Evolutionary conservation across 1,139 yeast species (phyloP).

Genomic region (Taiozyma sp.): DNA sequence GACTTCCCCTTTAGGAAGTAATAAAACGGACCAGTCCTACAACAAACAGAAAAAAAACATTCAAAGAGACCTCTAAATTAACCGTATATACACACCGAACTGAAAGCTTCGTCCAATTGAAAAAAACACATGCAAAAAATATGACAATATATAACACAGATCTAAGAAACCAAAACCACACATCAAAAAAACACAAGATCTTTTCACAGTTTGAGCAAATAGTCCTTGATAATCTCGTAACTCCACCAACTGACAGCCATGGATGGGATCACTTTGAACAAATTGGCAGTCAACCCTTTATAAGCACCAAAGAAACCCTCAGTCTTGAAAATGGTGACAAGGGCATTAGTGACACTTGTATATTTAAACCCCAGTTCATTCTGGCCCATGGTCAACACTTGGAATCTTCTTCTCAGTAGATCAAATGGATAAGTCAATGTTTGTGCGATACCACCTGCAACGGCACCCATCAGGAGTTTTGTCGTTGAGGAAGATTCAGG

Average conservation of each 20-base stretch:
- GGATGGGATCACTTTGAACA: slow-evolving; percentile 87
- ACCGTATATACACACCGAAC: not conserved
- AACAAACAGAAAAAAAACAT: not conserved
- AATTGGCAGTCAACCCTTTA: slow-evolving; percentile 82
- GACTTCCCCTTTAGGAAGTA: not conserved
- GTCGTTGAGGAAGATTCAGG: slow-evolving; percentile 39
- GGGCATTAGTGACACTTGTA: slow-evolving; percentile 64
- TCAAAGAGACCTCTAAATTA: not conserved
- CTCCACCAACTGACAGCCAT: slow-evolving; percentile 95
- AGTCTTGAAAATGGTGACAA: slow-evolving; percentile 54
- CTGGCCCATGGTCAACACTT: slow-evolving; percentile 72
- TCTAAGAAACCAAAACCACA: not conserved
- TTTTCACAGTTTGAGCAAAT: slow-evolving; percentile 14
- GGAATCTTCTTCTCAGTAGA: slow-evolving; percentile 80
- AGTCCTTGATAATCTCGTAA: slow-evolving; percentile 60
- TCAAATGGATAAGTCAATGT: slow-evolving; percentile 87
- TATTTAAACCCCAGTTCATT: slow-evolving; percentile 79
- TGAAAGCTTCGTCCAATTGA: not conserved
- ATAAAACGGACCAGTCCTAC: not conserved
- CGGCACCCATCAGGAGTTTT: slow-evolving; percentile 76
- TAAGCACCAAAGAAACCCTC: slow-evolving; percentile 84
- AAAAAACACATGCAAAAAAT: not conserved
- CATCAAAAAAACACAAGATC: not conserved
- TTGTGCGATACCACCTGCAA: slow-evolving; percentile 83
- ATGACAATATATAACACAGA: not conserved